These are phyloP conservation scores for Rhizopogon roseolus DNA, from an alignment of 768 basidiomycete species.

Conservation along the genomic window DNA sequence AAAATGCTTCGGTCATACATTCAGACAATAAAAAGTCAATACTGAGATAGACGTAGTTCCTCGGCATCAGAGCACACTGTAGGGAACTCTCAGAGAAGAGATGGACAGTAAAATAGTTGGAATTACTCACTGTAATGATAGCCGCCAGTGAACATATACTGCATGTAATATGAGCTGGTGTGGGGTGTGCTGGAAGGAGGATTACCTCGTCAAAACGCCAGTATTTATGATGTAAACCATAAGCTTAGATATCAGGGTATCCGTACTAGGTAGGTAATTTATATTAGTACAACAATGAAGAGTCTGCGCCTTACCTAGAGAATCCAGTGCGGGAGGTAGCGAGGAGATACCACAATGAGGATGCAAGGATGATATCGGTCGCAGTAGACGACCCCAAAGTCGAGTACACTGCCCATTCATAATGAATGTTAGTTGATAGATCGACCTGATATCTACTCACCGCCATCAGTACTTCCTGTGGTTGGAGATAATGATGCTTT, in stretches of 20 bases:
- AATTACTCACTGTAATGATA: not conserved
- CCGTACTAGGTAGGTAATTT: not conserved
- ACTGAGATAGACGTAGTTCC: not conserved
- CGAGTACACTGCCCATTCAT: not conserved
- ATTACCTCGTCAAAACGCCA: conserved; percentile 1
- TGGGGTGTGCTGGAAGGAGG: not conserved
- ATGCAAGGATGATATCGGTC: not conserved
- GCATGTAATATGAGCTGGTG: not conserved
- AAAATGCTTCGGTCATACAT: not conserved
- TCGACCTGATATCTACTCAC: too few relatives aligned
- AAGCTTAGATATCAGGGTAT: not conserved
- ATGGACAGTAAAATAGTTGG: too few relatives aligned
- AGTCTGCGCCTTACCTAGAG: not conserved
- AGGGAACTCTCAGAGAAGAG: not conserved
- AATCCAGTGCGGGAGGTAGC: not conserved
- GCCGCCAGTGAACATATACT: not conserved
- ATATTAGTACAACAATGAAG: not conserved
- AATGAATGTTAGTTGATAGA: too few relatives aligned
- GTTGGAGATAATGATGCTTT: too few relatives aligned
- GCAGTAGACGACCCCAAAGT: not conserved
- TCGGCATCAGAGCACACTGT: conserved; percentile 2
- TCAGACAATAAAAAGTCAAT: not conserved
- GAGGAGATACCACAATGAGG: not conserved
- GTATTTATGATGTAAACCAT: not conserved
- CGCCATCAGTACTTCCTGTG: too few relatives aligned